Conservation (phyloP, 305 asterid species). For the Salvia sclarea region DNA sequence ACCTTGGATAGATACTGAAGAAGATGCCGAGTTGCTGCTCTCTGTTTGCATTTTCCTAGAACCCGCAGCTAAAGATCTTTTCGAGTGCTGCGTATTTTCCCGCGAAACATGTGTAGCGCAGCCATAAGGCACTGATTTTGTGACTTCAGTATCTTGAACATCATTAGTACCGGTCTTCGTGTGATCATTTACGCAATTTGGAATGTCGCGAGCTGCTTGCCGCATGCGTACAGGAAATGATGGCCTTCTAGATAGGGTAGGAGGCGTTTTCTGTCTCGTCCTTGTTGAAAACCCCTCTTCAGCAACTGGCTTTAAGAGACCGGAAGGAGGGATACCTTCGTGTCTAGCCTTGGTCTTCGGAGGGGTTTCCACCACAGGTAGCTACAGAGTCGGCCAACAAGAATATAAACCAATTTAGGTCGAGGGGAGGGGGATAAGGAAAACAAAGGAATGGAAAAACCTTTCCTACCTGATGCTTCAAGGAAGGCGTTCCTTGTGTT, state of each 20-base stretch:
- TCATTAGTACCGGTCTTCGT: constrained; percentile 38
- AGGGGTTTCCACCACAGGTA: constrained; percentile 61
- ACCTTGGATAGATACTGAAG: constrained; percentile 72
- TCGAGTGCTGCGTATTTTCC: constrained; percentile 45
- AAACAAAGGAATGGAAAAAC: background rate
- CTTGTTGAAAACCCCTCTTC: constrained; percentile 57
- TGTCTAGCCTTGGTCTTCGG: constrained; percentile 69
- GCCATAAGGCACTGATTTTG: constrained; percentile 36
- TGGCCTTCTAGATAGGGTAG: constrained; percentile 49
- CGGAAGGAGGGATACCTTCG: constrained; percentile 64
- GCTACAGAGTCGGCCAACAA: constrained; percentile 44
- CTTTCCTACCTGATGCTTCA: constrained; percentile 73
- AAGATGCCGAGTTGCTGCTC: constrained; percentile 77
- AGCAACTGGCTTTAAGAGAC: constrained; percentile 46
- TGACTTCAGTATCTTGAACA: constrained; percentile 44
- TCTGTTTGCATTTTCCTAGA: constrained; percentile 58
- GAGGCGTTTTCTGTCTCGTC: constrained; percentile 69
- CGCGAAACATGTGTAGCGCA: constrained; percentile 35
- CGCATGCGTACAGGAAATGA: constrained; percentile 56
- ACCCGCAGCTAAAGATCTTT: constrained; percentile 39
- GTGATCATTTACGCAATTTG: constrained; percentile 35
- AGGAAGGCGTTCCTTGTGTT: constrained; percentile 46
- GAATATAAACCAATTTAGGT: constrained; percentile 26
- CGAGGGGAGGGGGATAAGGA: background rate
- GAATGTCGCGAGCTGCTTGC: constrained; percentile 47